Percentiles rank a stretch among this genome's conserved stretches.
Conservation (phyloP, 805 yeast species). For the Debaryomyces maramus region DNA sequence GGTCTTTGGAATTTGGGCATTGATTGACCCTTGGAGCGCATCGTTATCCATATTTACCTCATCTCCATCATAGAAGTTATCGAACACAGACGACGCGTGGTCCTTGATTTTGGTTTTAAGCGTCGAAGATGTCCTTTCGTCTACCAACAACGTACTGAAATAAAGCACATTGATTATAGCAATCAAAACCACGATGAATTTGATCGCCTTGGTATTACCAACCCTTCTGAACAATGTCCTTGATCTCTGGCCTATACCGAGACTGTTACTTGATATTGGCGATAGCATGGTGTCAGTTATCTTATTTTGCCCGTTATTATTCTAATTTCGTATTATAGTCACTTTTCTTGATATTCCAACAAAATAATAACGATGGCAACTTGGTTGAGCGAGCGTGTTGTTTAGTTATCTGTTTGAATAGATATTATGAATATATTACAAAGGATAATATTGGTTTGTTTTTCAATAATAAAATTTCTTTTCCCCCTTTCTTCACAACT, state of each 20-base stretch:
- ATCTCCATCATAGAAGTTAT: constrained; percentile 8
- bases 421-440: too few species aligned
- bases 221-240: not conserved
- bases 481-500: too few species aligned
- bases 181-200: constrained; percentile 17
- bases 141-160: constrained; percentile 16
- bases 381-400: too few species aligned
- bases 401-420: too few species aligned
- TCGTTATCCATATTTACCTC: constrained; percentile 1
- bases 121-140: constrained; percentile 11
- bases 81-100: constrained; percentile 15
- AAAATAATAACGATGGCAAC: too few species aligned
- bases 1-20: constrained; percentile 5
- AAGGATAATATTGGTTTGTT: too few species aligned
- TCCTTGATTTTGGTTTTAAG: constrained; percentile 11
- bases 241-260: not conserved
- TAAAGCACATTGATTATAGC: constrained; percentile 18
- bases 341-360: too few species aligned
- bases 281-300: too few species aligned
- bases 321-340: too few species aligned
- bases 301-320: too few species aligned
- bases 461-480: too few species aligned
- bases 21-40: constrained; percentile 4
- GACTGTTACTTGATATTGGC: not conserved
- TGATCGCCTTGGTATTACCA: constrained; percentile 13